Evolutionary conservation across 208 protist species (phyloP), one percentile per base, ranked within the genome.

Genomic region (Wallacemonas sp.): DNA sequence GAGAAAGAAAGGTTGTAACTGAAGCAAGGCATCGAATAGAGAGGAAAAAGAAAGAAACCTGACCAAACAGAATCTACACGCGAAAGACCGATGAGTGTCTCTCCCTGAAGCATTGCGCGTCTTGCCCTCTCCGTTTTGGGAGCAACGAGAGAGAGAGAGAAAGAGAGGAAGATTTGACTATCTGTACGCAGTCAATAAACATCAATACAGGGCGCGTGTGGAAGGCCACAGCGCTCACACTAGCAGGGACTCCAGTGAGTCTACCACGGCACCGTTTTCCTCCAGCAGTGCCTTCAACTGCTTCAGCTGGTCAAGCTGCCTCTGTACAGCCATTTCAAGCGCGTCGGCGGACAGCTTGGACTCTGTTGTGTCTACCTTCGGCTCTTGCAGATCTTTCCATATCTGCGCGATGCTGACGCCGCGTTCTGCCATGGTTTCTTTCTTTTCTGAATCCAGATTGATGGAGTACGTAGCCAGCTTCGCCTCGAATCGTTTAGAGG

Each of bases 391-490:
- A 24, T 92, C 86, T 9, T 78, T 78, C 77, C 85, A 95, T 85
- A 95, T 95, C 15, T 74, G 57, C 5, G 87, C 82, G 45, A 95
- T 90, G 44, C 78, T 87, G 36, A 81, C 36, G 13, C 79, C 86
- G 4, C 87, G 71, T 10, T 61, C 60, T 10, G 57, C 66, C 5
- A 91, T 63, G 19, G 79, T 68, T 8, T 69, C 62, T 10, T 36
- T 5, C 19, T 72, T 64, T 5, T 71, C 50, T 1, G 41, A 12
- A 21, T 86, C 73, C 26, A 95, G 32, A 27, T 90, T 78, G 36
- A 95, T 52, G 10, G 81, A 73, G 64, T 80, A 93, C 0, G 65
- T 65, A n/a, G 62, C 70, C 9, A 95, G 69, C 61, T 89, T 93
- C 1, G 39, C 17, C 29, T 78, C 76, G 41, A 95, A 92, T 13